Evolutionary conservation across 1,284 basidiomycete genomes (phyloP).

Genomic region (Puccinia coronata): DNA sequence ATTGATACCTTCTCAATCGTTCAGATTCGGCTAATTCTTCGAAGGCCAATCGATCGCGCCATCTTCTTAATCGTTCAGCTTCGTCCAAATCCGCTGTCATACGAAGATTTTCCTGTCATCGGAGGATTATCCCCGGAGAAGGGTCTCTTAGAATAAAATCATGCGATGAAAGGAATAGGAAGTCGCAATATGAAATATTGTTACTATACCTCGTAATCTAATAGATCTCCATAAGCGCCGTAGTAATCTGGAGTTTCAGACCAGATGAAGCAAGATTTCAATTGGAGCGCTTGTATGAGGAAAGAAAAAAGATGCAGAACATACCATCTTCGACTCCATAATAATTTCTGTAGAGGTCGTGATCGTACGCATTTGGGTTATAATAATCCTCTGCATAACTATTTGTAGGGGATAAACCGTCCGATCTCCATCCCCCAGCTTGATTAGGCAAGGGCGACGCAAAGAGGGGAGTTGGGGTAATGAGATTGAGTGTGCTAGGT

Average conservation of each 20-base stretch:
- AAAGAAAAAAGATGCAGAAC: not conserved
- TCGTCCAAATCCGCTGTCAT: slow-evolving; percentile 44
- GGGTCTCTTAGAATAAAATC: not conserved
- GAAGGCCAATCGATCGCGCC: slow-evolving; percentile 47
- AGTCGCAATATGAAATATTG: not conserved
- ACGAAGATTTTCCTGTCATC: slow-evolving; percentile 37
- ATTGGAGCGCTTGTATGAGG: not conserved
- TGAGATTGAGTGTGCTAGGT: not conserved
- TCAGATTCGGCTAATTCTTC: slow-evolving; percentile 48
- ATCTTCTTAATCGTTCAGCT: slow-evolving; percentile 40
- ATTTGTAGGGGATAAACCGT: slow-evolving; percentile 18
- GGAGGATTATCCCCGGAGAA: not conserved
- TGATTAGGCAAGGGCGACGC: slow-evolving; percentile 29
- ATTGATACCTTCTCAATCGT: slow-evolving; percentile 36
- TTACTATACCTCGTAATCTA: slow-evolving; percentile 42
- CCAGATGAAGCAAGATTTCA: not conserved
- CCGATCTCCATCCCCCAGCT: slow-evolving; percentile 46
- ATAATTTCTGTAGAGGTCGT: slow-evolving; percentile 43
- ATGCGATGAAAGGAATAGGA: not conserved
- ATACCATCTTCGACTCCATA: slow-evolving; percentile 48
- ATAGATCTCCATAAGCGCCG: slow-evolving; percentile 48
- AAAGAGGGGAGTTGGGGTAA: no score
- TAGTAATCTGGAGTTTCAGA: slow-evolving; percentile 47
- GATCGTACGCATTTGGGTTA: slow-evolving; percentile 48
- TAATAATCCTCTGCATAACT: slow-evolving; percentile 35